phyloP scores from a whole-genome alignment of 352 stramenopile genomes.

The Plasmopara muralis region DNA sequence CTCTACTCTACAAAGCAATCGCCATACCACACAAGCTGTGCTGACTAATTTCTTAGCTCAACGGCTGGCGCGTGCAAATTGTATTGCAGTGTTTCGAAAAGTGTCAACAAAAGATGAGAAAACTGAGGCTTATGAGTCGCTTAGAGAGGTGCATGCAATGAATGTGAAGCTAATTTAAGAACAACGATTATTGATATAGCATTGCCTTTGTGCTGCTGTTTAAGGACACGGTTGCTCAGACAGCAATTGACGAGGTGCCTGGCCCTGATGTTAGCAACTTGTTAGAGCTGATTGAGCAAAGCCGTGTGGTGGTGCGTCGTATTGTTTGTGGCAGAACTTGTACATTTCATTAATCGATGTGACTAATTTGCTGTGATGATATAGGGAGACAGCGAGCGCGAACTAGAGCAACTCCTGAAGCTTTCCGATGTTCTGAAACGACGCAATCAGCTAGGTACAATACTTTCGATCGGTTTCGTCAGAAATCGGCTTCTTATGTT shows the following conservation, averaged over 20 bases:
- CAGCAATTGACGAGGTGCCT: neutral
- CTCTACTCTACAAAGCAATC: no score
- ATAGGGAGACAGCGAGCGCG: constrained; percentile 11
- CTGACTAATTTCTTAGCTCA: no score
- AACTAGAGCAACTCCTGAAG: constrained; percentile 15
- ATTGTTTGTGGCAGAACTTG: neutral
- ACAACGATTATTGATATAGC: no score
- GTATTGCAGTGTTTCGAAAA: no score
- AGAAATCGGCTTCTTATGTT: neutral
- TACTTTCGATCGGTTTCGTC: neutral
- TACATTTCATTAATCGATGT: neutral
- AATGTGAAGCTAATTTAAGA: no score
- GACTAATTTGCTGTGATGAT: neutral
- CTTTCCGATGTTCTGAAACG: constrained; percentile 21
- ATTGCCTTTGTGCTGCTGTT: no score
- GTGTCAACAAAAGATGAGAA: no score
- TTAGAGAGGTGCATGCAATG: no score
- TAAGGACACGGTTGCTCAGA: no score
- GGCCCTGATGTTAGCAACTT: constrained; percentile 9
- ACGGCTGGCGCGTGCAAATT: no score
- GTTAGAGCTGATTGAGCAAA: constrained; percentile 16
- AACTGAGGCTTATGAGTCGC: no score
- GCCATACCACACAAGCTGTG: no score
- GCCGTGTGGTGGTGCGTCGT: constrained; percentile 12
- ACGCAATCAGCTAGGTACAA: constrained; percentile 14